A percentile compares a stretch with the other conserved stretches of the same genome.
Evolutionary conservation across 2,329 filamentous ascomycete genomes (phyloP).

Genomic region (Beauveria sp.): DNA sequence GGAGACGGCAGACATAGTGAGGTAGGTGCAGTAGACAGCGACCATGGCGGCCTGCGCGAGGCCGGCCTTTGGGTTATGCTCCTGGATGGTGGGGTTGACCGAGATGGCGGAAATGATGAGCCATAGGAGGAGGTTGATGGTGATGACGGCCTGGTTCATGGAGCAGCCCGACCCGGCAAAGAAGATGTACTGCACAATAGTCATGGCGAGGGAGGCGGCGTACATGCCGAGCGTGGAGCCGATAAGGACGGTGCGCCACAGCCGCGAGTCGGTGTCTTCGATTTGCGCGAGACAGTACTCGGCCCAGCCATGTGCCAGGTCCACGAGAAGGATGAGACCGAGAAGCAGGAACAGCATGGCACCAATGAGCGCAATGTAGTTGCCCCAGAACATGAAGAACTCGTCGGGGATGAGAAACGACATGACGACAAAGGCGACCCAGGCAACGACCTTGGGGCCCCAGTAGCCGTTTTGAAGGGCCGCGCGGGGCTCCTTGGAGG

Average conservation of each 20-base stretch:
- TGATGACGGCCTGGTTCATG: slow-evolving; percentile 96
- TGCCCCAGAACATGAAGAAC: slow-evolving; percentile 95
- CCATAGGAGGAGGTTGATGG: slow-evolving; percentile 83
- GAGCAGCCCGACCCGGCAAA: slow-evolving; percentile 75
- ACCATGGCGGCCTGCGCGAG: slow-evolving; percentile 98
- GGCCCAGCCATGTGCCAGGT: slow-evolving; percentile 93
- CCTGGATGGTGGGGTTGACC: slow-evolving; percentile 83
- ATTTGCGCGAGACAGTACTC: slow-evolving; percentile 94
- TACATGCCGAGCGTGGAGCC: slow-evolving; percentile 95
- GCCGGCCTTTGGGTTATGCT: slow-evolving; percentile 85
- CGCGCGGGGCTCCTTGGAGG: slow-evolving; percentile 80
- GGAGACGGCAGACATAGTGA: slow-evolving; percentile 95
- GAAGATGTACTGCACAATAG: slow-evolving; percentile 93
- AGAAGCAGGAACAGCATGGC: slow-evolving; percentile 92
- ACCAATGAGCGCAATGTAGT: slow-evolving; percentile 80
- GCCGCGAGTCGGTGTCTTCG: slow-evolving; percentile 73
- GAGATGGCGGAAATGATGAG: slow-evolving; percentile 75
- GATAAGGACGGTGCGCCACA: slow-evolving; percentile 83
- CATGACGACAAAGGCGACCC: slow-evolving; percentile 78
- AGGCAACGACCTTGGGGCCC: slow-evolving; percentile 90
- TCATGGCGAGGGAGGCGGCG: slow-evolving; percentile 83
- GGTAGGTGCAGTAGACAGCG: slow-evolving; percentile 94
- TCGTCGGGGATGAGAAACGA: slow-evolving; percentile 93
- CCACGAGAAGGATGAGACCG: slow-evolving; percentile 84
- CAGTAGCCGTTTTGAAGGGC: slow-evolving; percentile 96